phyloP scores from a whole-genome alignment of 192 early-diverging fungal species.

The Chytriomyces hyalinus region DNA sequence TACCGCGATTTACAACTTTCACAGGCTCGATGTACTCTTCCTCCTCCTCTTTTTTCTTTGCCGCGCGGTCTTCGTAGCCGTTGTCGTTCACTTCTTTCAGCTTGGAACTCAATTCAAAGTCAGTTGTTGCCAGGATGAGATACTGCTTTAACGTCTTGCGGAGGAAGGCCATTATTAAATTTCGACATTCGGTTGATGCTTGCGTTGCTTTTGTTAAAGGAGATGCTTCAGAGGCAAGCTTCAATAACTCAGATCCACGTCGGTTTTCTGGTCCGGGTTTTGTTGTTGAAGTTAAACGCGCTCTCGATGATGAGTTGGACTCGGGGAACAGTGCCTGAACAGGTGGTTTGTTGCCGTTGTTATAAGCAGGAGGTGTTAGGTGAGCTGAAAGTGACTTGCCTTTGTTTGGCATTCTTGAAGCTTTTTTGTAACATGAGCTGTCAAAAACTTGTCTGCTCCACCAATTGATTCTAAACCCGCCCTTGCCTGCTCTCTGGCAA shows the following conservation, averaged over 20 bases:
- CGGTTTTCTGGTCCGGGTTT: too few species aligned
- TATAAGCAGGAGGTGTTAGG: too few species aligned
- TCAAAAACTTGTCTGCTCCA: conserved; percentile 28
- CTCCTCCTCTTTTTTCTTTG: conserved; percentile 17
- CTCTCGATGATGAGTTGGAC: too few species aligned
- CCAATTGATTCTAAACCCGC: conserved; percentile 35
- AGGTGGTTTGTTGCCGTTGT: too few species aligned
- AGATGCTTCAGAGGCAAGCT: too few species aligned
- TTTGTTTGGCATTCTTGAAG: conserved; percentile 31
- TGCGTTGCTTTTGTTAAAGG: not conserved
- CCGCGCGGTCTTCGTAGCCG: conserved; percentile 31
- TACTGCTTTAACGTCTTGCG: conserved; percentile 40
- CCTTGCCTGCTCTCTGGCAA: conserved; percentile 27
- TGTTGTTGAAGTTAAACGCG: too few species aligned
- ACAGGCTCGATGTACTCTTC: conserved; percentile 9
- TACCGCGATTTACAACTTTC: not conserved
- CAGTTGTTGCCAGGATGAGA: conserved; percentile 33
- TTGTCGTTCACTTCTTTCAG: conserved; percentile 39
- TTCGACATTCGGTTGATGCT: conserved; percentile 30
- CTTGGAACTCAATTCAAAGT: conserved; percentile 33
- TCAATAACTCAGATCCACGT: too few species aligned
- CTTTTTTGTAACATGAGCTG: conserved; percentile 25
- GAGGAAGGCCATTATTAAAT: conserved; percentile 31
- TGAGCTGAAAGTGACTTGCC: conserved; percentile 1
- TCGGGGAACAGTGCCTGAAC: too few species aligned